Percentiles rank a stretch among this genome's conserved stretches.
Evolutionary conservation across 352 stramenopile species (phyloP).

Genomic region (Phytophthora citricola): DNA sequence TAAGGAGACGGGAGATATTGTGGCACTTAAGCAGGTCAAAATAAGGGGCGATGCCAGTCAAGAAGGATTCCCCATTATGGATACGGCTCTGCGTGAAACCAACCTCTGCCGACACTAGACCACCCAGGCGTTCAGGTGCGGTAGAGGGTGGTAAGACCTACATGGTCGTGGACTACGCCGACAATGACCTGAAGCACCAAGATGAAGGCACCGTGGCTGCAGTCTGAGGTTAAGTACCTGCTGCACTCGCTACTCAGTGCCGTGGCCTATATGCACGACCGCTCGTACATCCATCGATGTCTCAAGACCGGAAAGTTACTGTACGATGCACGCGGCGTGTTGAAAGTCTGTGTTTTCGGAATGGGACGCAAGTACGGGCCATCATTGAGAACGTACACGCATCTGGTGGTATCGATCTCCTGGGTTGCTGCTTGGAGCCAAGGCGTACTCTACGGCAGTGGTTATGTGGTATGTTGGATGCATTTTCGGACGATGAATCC

Average conservation of each 20-base stretch:
- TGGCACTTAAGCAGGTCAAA: slow-evolving; percentile 94
- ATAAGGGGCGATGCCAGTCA: slow-evolving; percentile 77
- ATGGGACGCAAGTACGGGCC: slow-evolving; percentile 86
- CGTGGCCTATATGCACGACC: slow-evolving; percentile 91
- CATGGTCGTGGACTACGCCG: slow-evolving; percentile 93
- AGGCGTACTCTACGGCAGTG: slow-evolving; percentile 93
- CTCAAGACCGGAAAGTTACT: slow-evolving; percentile 99
- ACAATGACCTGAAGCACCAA: slow-evolving; percentile 89
- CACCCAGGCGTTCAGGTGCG: slow-evolving; percentile 87
- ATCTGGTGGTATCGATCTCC: slow-evolving; percentile 40
- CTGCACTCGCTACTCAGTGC: slow-evolving; percentile 93
- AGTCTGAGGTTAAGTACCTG: slow-evolving; percentile 95
- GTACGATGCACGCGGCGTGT: slow-evolving; percentile 84
- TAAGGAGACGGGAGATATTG: slow-evolving; percentile 90
- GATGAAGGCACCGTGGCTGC: slow-evolving; percentile 82
- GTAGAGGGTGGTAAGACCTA: slow-evolving; percentile 94
- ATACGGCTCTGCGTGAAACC: slow-evolving; percentile 83
- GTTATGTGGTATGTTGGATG: slow-evolving; percentile 98
- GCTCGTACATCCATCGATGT: slow-evolving; percentile 95
- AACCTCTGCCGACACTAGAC: slow-evolving; percentile 82
- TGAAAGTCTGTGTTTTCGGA: slow-evolving; percentile 91
- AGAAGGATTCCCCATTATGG: slow-evolving; percentile 77
- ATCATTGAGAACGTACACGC: slow-evolving; percentile 84
- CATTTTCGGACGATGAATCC: slow-evolving; percentile 95
- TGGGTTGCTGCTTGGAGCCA: slow-evolving; percentile 93